A percentile compares a stretch with the other conserved stretches of the same genome.
Conservation (phyloP, 768 basidiomycete species). For the Boletus sp. region DNA sequence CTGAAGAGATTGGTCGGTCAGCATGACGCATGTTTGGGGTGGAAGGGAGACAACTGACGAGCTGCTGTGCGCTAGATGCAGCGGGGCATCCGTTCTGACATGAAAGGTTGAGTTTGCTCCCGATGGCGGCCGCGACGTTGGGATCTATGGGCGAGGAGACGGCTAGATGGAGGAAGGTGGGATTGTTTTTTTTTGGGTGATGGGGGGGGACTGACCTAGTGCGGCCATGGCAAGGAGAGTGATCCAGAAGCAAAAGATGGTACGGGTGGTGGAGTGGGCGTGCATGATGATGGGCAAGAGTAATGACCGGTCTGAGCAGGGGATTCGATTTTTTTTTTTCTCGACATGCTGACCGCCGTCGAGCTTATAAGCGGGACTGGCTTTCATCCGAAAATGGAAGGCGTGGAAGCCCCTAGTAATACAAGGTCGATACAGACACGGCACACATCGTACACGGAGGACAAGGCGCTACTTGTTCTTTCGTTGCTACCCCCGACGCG, state of each 20-base stretch:
- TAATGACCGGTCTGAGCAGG: slow-evolving; percentile 1
- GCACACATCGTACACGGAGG: slow-evolving; percentile 1
- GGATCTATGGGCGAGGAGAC: slow-evolving; percentile 26
- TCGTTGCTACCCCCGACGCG: background rate
- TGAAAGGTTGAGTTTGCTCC: slow-evolving; percentile 24
- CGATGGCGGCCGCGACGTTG: slow-evolving; percentile 9
- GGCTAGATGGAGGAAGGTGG: slow-evolving; percentile 7
- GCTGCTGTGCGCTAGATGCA: slow-evolving; percentile 18
- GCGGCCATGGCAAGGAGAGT: slow-evolving; percentile 18
- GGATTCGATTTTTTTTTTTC: background rate
- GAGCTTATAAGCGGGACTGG: slow-evolving; percentile 8
- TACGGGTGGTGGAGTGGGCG: slow-evolving; percentile 5
- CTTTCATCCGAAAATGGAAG: slow-evolving; percentile 14
- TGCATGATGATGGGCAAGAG: slow-evolving; percentile 8
- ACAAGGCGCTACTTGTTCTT: slow-evolving; percentile 11
- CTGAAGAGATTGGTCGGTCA: slow-evolving; percentile 6
- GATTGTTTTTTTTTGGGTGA: background rate
- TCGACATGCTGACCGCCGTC: no score
- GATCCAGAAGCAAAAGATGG: slow-evolving; percentile 20
- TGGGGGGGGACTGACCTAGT: slow-evolving; percentile 13
- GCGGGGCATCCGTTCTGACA: slow-evolving; percentile 24
- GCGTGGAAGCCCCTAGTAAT: background rate
- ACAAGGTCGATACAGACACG: slow-evolving; percentile 5
- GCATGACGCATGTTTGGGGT: background rate
- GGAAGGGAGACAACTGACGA: slow-evolving; percentile 10